Base-by-base conservation (phyloP, 768 basidiomycete species). In the Boletus eberwhitei region DNA sequence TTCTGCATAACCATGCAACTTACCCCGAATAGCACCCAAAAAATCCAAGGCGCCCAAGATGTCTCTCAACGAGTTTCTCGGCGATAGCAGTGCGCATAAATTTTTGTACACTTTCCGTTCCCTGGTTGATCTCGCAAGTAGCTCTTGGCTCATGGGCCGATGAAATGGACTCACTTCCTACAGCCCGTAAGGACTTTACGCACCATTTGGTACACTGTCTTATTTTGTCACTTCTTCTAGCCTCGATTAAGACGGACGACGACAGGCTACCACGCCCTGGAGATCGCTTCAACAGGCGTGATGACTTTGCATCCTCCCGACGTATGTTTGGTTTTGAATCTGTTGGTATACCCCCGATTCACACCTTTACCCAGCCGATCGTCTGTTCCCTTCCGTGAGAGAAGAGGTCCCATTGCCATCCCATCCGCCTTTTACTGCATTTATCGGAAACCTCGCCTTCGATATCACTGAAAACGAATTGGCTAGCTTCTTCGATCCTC, bases 381-480 rank as follows among this genome's bases (percentile, higher is more conserved):
- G 88, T 73, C 70, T 73, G 47, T 77, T 78, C 51, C 68, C 64
- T 19, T 79, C 88, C 59, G 80, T 82, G 43, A 83, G 93, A 53
- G 94, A 96, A 67, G 95, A 98, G 69, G 77, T 98, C 19, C 94
- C 96, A n/a, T 73, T 98, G n/a, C 97, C 97, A 14, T 90, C 90
- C 42, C 83, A 84, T 52, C 92, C 97, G 13, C 97, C 97, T 5
- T 99, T 85, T 75, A 98, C 94, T 26, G 94, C 91, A n/a, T 98
- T 93, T 65, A 80, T 98, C 62, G 97, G 96, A 50, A 99, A 98
- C 74, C 77, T 99, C 35, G 81, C 93, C 6, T 99, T 98, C 59
- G 97, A 98, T 74, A 82, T 93, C 54, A 85, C 85, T 24, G 94
- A 98, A 70, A 63, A 66, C 5, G 94, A 97, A 64, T 73, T 99